A percentile compares a stretch with the other conserved stretches of the same genome.
Evolutionary conservation across 2,329 filamentous ascomycete genomes (phyloP).

Genomic region (Fusarium sp.): DNA sequence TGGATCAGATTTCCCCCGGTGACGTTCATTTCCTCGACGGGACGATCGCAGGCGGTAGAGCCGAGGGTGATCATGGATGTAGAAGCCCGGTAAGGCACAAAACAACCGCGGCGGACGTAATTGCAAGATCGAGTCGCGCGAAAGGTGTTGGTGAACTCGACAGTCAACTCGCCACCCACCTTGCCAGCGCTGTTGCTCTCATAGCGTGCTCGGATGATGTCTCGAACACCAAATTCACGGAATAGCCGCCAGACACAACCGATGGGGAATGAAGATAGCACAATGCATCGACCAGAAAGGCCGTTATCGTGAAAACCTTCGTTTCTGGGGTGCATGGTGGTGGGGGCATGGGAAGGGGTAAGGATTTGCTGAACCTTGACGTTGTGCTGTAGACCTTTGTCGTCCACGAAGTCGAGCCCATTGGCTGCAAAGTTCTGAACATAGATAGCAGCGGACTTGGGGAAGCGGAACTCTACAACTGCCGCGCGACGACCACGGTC

Average conservation of each 20-base stretch:
- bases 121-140: conserved; percentile 2
- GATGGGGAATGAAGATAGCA: conserved; percentile 34
- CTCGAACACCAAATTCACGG: conserved; percentile 7
- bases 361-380: background rate
- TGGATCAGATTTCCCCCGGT: background rate
- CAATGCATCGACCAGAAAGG: conserved; percentile 27
- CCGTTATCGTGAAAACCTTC: background rate
- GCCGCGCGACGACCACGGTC: background rate
- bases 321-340: background rate
- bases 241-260: conserved; percentile 41
- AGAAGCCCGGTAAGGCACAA: background rate
- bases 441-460: background rate
- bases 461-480: conserved; percentile 38
- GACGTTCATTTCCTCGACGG: background rate
- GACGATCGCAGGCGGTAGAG: background rate
- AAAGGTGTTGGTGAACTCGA: conserved; percentile 42
- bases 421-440: background rate
- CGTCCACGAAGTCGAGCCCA: background rate
- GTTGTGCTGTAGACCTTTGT: background rate
- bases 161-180: background rate
- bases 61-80: background rate
- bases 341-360: background rate
- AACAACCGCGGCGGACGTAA: background rate
- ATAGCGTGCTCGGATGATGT: conserved; percentile 11
- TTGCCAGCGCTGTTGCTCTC: too few relatives aligned